Conservation (phyloP, 805 yeast species). For the Wickerhamiella bombiphila region DNA sequence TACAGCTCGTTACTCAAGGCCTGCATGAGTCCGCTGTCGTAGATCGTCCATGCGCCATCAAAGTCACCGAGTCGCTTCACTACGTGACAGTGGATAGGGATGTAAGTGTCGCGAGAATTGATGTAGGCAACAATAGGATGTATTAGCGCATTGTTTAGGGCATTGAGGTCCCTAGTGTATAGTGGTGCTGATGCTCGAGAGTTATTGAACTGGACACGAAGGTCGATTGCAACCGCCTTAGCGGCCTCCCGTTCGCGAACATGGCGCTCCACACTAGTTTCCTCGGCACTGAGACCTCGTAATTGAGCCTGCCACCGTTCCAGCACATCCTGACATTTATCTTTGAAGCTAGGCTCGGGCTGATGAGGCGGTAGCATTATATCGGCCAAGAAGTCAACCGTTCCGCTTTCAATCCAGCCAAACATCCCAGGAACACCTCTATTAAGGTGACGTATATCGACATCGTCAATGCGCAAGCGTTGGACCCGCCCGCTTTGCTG, state of each 20-base stretch:
- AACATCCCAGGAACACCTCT: slow-evolving; percentile 81
- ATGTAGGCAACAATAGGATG: slow-evolving; percentile 93
- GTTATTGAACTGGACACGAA: slow-evolving; percentile 65
- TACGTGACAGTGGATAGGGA: slow-evolving; percentile 72
- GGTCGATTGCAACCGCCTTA: slow-evolving; percentile 59
- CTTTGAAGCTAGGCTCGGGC: slow-evolving; percentile 31
- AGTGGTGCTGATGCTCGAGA: slow-evolving; percentile 83
- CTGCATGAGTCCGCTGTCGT: slow-evolving; percentile 81
- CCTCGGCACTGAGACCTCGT: slow-evolving; percentile 12
- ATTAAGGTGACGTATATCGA: slow-evolving; percentile 78
- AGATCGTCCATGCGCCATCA: slow-evolving; percentile 92
- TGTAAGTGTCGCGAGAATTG: slow-evolving; percentile 75
- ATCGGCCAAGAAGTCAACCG: slow-evolving; percentile 88
- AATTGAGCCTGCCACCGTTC: slow-evolving; percentile 28
- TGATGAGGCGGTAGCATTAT: slow-evolving; percentile 59
- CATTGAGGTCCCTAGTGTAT: slow-evolving; percentile 75
- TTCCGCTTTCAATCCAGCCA: slow-evolving; percentile 91
- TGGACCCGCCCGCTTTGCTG: slow-evolving; percentile 28
- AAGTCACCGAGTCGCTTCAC: slow-evolving; percentile 70
- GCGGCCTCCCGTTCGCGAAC: slow-evolving; percentile 24
- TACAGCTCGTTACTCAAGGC: slow-evolving; percentile 81
- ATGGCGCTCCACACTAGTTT: slow-evolving; percentile 20
- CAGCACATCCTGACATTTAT: slow-evolving; percentile 25
- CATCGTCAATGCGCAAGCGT: slow-evolving; percentile 68
- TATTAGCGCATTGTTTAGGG: slow-evolving; percentile 79